phyloP scores from a whole-genome alignment of 169 alveolate species.

The Babesia gibsoni region DNA sequence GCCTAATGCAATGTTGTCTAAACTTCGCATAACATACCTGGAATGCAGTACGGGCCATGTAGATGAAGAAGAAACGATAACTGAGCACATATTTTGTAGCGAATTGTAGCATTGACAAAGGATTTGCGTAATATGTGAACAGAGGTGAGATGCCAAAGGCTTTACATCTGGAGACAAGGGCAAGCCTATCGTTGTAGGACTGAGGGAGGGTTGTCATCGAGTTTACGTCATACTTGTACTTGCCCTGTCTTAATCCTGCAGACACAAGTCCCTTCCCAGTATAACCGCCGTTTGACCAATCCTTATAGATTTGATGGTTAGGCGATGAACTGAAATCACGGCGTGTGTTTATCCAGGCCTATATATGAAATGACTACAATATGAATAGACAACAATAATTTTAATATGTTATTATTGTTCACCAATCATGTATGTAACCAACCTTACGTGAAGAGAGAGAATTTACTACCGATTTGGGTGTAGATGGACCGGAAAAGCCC shows the following conservation, averaged over 20 bases:
- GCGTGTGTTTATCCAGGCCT: background rate
- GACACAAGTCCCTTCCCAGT: background rate
- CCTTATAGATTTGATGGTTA: background rate
- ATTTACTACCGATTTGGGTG: too few relatives aligned
- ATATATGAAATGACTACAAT: background rate
- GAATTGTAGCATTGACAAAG: constrained; percentile 72
- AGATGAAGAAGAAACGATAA: constrained; percentile 79
- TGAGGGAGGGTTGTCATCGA: constrained; percentile 38
- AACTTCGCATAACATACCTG: constrained; percentile 67
- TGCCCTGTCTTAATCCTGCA: background rate
- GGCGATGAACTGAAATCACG: constrained; percentile 15
- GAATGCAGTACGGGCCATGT: constrained; percentile 86
- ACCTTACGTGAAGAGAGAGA: too few relatives aligned
- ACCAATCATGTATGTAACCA: background rate
- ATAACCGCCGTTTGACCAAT: constrained; percentile 46
- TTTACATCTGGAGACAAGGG: background rate
- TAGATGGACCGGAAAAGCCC: too few relatives aligned
- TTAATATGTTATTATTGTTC: background rate
- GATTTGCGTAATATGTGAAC: constrained; percentile 61
- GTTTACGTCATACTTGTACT: constrained; percentile 32
- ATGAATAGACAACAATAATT: background rate
- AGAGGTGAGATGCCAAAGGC: constrained; percentile 52
- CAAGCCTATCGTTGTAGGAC: constrained; percentile 35
- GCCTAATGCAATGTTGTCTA: constrained; percentile 63
- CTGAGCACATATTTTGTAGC: constrained; percentile 75